Percentiles rank a stretch among this genome's conserved stretches.
Conservation (phyloP, 768 basidiomycete species). For the Suillus weaverae region DNA sequence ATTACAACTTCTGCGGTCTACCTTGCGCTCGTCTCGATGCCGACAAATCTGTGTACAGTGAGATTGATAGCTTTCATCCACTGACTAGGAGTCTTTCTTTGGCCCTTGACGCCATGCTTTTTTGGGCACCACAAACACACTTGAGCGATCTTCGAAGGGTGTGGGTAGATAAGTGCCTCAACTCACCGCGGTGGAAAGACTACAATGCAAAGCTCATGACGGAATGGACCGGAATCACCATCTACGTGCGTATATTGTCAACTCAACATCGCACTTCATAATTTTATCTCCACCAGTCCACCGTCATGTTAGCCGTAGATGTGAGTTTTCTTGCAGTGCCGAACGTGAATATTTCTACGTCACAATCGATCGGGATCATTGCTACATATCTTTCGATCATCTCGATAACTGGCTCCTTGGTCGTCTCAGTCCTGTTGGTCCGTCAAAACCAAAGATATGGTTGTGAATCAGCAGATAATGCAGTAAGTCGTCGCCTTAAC, state of each 20-base stretch:
- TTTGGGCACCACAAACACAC: conserved; percentile 29
- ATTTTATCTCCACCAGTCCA: conserved; percentile 22
- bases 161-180: conserved; percentile 10
- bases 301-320: conserved; percentile 35
- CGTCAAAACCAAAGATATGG: conserved; percentile 35
- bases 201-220: conserved; percentile 23
- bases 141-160: conserved; percentile 19
- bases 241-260: conserved; percentile 11
- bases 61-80: not conserved
- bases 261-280: not conserved
- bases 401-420: conserved; percentile 11
- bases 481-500: conserved; percentile 29
- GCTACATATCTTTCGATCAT: conserved; percentile 12
- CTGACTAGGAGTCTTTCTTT: conserved; percentile 3
- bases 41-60: conserved; percentile 39
- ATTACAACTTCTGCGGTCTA: conserved; percentile 49
- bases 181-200: conserved; percentile 16
- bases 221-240: conserved; percentile 14
- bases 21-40: conserved; percentile 44
- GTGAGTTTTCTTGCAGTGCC: conserved; percentile 37
- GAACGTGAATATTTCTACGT: conserved; percentile 27
- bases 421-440: conserved; percentile 13
- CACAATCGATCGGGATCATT: conserved; percentile 1
- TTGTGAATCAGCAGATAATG: conserved; percentile 32
- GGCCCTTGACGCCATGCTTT: conserved; percentile 6